Percentiles rank a stretch among this genome's conserved stretches.
phyloP scores from a whole-genome alignment of 495 filamentous ascomycete species.

The Aspergillus sclerotioniger region DNA sequence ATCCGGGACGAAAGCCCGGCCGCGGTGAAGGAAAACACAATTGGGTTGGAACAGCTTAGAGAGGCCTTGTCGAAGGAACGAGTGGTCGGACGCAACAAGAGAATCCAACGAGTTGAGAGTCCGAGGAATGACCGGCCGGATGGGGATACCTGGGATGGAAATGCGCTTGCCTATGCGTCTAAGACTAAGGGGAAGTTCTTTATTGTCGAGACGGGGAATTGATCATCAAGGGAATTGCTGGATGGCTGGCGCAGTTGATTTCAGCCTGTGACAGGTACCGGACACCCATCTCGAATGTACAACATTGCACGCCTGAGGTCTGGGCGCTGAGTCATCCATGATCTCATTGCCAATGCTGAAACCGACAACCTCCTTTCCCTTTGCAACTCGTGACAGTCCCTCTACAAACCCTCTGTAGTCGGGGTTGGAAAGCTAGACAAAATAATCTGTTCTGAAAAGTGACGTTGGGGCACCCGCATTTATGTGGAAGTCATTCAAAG shows the following conservation, averaged over 20 bases:
- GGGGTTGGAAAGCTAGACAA: neutral
- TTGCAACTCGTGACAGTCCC: neutral
- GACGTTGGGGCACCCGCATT: neutral
- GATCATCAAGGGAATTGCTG: neutral
- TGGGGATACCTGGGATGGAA: conserved; percentile 55
- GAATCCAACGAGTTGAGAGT: conserved; percentile 38
- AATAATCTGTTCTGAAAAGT: neutral
- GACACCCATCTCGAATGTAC: neutral
- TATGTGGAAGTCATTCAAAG: conserved; percentile 45
- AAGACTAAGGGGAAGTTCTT: conserved; percentile 73
- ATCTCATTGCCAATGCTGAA: conserved; percentile 10
- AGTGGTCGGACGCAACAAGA: conserved; percentile 48
- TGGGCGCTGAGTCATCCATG: conserved; percentile 20
- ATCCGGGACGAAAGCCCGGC: conserved; percentile 76
- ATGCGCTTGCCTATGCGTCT: conserved; percentile 64
- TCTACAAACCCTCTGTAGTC: neutral
- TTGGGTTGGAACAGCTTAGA: conserved; percentile 50
- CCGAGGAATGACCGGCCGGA: conserved; percentile 36
- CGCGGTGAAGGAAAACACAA: conserved; percentile 52
- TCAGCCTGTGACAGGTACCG: neutral
- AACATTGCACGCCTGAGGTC: neutral
- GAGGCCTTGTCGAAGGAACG: conserved; percentile 54
- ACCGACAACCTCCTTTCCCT: conserved; percentile 10
- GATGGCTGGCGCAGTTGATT: neutral
- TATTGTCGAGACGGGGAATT: conserved; percentile 63